Conservation (phyloP, 2,329 filamentous ascomycete species). For the Zymoseptoria ardabiliae region DNA sequence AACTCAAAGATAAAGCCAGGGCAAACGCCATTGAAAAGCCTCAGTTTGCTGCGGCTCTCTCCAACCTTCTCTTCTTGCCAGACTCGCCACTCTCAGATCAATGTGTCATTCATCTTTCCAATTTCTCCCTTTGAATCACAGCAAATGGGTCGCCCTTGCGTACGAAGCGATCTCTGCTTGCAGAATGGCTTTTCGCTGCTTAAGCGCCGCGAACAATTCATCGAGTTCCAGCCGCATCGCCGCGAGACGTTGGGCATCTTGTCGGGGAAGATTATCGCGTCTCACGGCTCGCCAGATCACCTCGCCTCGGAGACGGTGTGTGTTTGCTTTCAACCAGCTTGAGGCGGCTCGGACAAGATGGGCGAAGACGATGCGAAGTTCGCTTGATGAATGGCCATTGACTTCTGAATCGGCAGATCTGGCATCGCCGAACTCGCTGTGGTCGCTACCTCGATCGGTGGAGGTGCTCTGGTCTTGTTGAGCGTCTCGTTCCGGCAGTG, state of each 20-base stretch:
- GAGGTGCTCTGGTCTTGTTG: neutral
- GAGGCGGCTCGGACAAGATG: neutral
- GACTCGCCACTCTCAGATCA: neutral
- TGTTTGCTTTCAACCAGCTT: neutral
- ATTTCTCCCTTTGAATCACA: neutral
- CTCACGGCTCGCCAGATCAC: neutral
- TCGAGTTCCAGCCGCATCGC: neutral
- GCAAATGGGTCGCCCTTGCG: neutral
- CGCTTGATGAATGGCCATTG: neutral
- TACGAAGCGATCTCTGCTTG: neutral
- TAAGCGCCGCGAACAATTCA: neutral
- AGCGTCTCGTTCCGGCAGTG: too few relatives aligned
- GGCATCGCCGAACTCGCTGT: neutral
- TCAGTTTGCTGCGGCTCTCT: neutral
- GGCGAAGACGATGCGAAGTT: neutral
- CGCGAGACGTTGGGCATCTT: neutral
- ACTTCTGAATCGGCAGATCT: neutral
- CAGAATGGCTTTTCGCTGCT: neutral
- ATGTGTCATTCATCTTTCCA: neutral
- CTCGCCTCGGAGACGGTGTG: neutral
- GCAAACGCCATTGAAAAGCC: too few relatives aligned
- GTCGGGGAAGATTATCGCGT: neutral
- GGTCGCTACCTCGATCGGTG: neutral
- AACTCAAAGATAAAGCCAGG: too few relatives aligned
- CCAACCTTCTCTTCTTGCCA: neutral